A percentile compares a stretch with the other conserved stretches of the same genome.
Evolutionary conservation across 1,284 basidiomycete species (phyloP).

Genomic region (Leucoagaricus sp.): DNA sequence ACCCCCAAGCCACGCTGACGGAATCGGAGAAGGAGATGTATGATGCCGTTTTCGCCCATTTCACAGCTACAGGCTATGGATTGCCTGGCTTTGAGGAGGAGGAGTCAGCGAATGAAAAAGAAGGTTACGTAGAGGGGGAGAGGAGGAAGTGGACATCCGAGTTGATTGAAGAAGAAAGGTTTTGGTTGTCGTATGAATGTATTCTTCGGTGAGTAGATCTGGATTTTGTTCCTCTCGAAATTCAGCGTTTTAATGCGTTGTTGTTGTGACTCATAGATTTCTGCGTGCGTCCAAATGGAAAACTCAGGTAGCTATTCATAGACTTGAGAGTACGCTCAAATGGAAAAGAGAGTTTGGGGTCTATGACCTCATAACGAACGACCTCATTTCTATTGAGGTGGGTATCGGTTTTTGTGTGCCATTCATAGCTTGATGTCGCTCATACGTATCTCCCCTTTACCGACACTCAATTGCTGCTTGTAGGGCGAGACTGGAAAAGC

Average conservation of each 20-base stretch:
- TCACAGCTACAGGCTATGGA: slow-evolving; percentile 50
- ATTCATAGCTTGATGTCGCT: background rate
- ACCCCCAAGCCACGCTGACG: slow-evolving; percentile 40
- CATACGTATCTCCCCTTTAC: background rate
- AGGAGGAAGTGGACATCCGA: slow-evolving; percentile 34
- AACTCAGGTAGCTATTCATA: slow-evolving; percentile 52
- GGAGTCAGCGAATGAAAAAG: slow-evolving; percentile 52
- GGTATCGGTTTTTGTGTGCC: slow-evolving; percentile 13
- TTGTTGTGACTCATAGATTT: slow-evolving; percentile 42
- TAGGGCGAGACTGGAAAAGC: slow-evolving; percentile 73
- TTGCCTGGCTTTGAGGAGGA: slow-evolving; percentile 42
- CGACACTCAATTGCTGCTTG: background rate
- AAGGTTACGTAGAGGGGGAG: slow-evolving; percentile 23
- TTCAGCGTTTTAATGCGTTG: background rate
- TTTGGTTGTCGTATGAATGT: slow-evolving; percentile 78
- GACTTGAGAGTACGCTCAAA: slow-evolving; percentile 67
- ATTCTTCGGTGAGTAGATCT: slow-evolving; percentile 52
- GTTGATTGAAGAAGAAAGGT: slow-evolving; percentile 67
- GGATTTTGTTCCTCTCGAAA: background rate
- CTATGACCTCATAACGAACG: slow-evolving; percentile 56
- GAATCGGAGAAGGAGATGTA: slow-evolving; percentile 53
- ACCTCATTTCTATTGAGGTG: slow-evolving; percentile 72
- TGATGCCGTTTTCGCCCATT: slow-evolving; percentile 59
- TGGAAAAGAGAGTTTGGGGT: slow-evolving; percentile 78
- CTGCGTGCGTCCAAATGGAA: slow-evolving; percentile 76